Conservation (phyloP, 1,284 basidiomycete species). For the Thecaphora thlaspeos region DNA sequence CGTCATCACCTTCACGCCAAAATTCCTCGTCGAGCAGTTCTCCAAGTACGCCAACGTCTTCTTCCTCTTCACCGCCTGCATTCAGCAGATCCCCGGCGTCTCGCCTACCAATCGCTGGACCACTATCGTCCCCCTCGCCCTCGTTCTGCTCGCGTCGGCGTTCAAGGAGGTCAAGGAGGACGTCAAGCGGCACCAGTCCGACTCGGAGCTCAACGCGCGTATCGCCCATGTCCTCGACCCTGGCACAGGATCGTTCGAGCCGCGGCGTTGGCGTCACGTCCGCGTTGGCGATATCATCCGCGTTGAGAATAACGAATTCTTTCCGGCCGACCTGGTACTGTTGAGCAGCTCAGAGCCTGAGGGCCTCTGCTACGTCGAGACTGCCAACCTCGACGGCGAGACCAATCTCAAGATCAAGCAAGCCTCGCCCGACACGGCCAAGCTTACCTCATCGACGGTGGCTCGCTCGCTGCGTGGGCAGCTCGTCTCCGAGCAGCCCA, state of each 20-base stretch:
- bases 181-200: conserved; percentile 92
- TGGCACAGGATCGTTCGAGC: conserved; percentile 68
- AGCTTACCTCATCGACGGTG: conserved; percentile 74
- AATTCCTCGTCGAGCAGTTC: conserved; percentile 91
- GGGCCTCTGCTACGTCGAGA: conserved; percentile 95
- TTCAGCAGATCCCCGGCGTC: conserved; percentile 96
- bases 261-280: conserved; percentile 83
- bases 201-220: conserved; percentile 85
- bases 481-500: conserved; percentile 90
- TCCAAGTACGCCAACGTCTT: conserved; percentile 98
- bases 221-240: conserved; percentile 73
- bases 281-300: conserved; percentile 89
- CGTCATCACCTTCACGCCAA: conserved; percentile 80
- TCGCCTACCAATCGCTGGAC: conserved; percentile 95
- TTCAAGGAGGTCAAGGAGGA: conserved; percentile 97
- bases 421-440: conserved; percentile 76
- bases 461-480: conserved; percentile 76
- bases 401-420: conserved; percentile 99
- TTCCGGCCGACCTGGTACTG: conserved; percentile 89
- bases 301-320: conserved; percentile 86
- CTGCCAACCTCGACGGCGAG: conserved; percentile 94
- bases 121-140: conserved; percentile 85
- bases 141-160: conserved; percentile 90
- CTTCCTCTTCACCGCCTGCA: conserved; percentile 96
- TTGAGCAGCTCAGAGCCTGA: conserved; percentile 91